A percentile compares a stretch with the other conserved stretches of the same genome.
Evolutionary conservation across 225 moss, liverwort and hornwort genomes (phyloP).

Genomic region (Rhytidiadelphus loreus): DNA sequence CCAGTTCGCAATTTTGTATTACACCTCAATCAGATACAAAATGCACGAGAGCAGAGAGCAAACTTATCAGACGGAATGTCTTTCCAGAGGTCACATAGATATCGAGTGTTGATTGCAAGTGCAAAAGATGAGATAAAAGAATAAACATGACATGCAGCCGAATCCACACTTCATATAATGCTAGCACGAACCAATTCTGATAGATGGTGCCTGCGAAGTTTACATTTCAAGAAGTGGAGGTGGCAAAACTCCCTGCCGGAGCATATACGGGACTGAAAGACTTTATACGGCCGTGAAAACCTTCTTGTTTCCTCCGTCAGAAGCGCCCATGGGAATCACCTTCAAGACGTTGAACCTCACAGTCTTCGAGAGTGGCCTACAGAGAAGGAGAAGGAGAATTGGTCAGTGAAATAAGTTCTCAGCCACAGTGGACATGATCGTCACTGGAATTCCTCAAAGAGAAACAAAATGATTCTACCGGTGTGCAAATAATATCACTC

Average conservation of each 20-base stretch:
- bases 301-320: slow-evolving; percentile 10
- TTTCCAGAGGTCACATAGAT: neutral
- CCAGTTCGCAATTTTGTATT: neutral
- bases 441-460: too few relatives aligned
- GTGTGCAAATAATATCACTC: neutral
- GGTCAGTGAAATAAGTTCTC: neutral
- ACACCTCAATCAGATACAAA: neutral
- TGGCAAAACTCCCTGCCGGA: neutral
- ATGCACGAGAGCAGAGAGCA: neutral
- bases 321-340: slow-evolving; percentile 6
- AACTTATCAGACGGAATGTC: too few relatives aligned
- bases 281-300: neutral
- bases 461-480: neutral
- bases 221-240: slow-evolving; percentile 4
- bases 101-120: neutral
- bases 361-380: slow-evolving; percentile 4
- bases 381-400: neutral
- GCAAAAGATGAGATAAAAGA: neutral
- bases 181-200: neutral
- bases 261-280: neutral
- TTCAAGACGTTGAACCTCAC: slow-evolving; percentile 10
- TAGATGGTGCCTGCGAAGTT: neutral
- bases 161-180: neutral
- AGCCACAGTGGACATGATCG: neutral
- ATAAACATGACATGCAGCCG: neutral